phyloP scores from a whole-genome alignment of 805 yeast genomes.

The Yamadazyma endophytica region DNA sequence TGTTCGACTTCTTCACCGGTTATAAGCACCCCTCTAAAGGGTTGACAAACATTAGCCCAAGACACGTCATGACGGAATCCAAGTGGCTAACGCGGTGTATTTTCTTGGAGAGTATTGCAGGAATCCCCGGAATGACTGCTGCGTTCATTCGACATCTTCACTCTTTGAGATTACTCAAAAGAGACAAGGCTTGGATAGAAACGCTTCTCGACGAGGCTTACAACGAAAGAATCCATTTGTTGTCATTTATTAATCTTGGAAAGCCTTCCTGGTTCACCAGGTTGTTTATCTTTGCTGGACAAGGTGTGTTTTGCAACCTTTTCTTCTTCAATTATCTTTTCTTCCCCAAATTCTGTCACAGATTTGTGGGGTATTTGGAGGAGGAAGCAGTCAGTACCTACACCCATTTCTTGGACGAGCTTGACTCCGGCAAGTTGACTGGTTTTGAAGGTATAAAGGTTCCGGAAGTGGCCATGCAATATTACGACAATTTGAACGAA shows the following conservation, averaged over 20 bases:
- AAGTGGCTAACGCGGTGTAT: conserved; percentile 63
- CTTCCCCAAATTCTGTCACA: conserved; percentile 62
- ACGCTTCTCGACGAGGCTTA: conserved; percentile 72
- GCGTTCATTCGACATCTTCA: conserved; percentile 68
- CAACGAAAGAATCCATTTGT: conserved; percentile 72
- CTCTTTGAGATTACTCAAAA: conserved; percentile 52
- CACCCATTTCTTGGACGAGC: conserved; percentile 52
- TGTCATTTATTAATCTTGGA: conserved; percentile 63
- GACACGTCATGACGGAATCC: conserved; percentile 52
- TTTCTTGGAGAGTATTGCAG: conserved; percentile 69
- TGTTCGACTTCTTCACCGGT: conserved; percentile 64
- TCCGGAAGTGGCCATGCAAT: conserved; percentile 58
- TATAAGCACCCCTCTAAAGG: conserved; percentile 51
- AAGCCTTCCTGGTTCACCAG: conserved; percentile 59
- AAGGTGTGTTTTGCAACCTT: conserved; percentile 65
- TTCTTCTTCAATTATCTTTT: conserved; percentile 59
- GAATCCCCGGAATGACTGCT: conserved; percentile 79
- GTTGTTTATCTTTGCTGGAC: conserved; percentile 54
- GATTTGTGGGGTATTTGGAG: conserved; percentile 75
- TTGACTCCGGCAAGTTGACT: conserved; percentile 48
- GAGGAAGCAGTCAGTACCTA: conserved; percentile 75
- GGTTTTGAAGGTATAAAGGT: conserved; percentile 41
- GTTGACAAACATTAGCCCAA: conserved; percentile 21
- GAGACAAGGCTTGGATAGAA: conserved; percentile 75
- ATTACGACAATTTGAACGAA: conserved; percentile 55